A percentile compares a stretch with the other conserved stretches of the same genome.
Evolutionary conservation across 805 yeast genomes (phyloP).

Genomic region (Sugiyamaella americana): DNA sequence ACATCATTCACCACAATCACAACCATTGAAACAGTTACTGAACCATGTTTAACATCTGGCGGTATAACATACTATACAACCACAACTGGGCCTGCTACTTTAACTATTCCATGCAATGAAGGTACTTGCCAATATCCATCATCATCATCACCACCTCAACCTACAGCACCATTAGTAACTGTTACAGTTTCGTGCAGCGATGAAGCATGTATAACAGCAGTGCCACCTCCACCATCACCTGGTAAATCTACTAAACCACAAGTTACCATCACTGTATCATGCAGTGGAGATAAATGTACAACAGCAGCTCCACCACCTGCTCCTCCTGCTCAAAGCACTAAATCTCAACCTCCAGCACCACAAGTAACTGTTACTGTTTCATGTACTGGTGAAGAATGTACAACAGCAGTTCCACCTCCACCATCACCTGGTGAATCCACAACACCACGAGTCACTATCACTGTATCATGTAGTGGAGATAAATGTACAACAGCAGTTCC

Average conservation of each 20-base stretch:
- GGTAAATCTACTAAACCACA: background rate
- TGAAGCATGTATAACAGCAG: constrained; percentile 4
- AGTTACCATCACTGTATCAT: constrained; percentile 4
- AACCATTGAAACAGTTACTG: constrained; percentile 13
- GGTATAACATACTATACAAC: constrained; percentile 2
- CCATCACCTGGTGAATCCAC: too few relatives aligned
- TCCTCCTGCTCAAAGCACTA: constrained; percentile 4
- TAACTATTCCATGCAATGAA: background rate
- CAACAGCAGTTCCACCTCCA: too few relatives aligned
- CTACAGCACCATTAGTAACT: constrained; percentile 5
- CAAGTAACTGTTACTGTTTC: background rate
- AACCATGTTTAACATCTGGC: constrained; percentile 6
- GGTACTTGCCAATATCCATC: constrained; percentile 3
- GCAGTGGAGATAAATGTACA: background rate
- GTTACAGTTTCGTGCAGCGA: constrained; percentile 5
- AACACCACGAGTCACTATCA: constrained; percentile 3
- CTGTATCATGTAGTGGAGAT: background rate
- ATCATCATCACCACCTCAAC: background rate
- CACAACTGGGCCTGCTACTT: constrained; percentile 1
- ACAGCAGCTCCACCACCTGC: constrained; percentile 3
- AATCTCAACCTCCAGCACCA: background rate
- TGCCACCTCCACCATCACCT: too few relatives aligned
- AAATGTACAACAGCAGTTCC: background rate
- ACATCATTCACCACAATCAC: constrained; percentile 7
- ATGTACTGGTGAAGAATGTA: constrained; percentile 2